A percentile compares a stretch with the other conserved stretches of the same genome.
phyloP scores from a whole-genome alignment of 2,329 filamentous ascomycete genomes.

The Sclerotiophoma versabilis region DNA sequence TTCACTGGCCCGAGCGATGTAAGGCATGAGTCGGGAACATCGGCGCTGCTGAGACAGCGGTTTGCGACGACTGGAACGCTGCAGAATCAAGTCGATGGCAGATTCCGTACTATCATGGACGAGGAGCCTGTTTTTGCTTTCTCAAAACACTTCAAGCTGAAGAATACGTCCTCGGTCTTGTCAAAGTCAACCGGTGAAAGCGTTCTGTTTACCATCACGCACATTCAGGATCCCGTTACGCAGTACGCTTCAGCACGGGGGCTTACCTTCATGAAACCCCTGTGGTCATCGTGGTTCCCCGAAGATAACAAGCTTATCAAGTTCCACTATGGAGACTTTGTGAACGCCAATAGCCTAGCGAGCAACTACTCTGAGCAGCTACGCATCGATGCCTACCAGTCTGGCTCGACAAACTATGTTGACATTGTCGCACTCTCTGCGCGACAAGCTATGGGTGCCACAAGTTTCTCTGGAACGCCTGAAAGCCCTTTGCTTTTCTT shows the following conservation, averaged over 20 bases:
- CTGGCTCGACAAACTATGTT: constrained; percentile 76
- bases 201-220: constrained; percentile 76
- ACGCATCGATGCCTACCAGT: constrained; percentile 73
- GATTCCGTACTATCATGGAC: constrained; percentile 75
- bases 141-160: constrained; percentile 48
- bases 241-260: constrained; percentile 81
- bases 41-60: constrained; percentile 67
- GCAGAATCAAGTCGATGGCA: constrained; percentile 69
- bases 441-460: constrained; percentile 80
- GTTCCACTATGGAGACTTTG: constrained; percentile 80
- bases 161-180: constrained; percentile 13
- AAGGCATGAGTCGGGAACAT: constrained; percentile 74
- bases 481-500: constrained; percentile 78
- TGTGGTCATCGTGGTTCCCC: constrained; percentile 80
- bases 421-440: constrained; percentile 80
- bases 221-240: constrained; percentile 79
- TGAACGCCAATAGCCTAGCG: constrained; percentile 68
- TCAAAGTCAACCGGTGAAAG: constrained; percentile 46
- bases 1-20: constrained; percentile 75
- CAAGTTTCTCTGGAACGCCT: constrained; percentile 74
- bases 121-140: constrained; percentile 85
- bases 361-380: constrained; percentile 77
- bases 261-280: constrained; percentile 76
- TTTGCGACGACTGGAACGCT: constrained; percentile 74
- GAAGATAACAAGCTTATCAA: constrained; percentile 68